Evolutionary conservation across 2,329 filamentous ascomycete species (phyloP).

Genomic region (Penicillium sp.): DNA sequence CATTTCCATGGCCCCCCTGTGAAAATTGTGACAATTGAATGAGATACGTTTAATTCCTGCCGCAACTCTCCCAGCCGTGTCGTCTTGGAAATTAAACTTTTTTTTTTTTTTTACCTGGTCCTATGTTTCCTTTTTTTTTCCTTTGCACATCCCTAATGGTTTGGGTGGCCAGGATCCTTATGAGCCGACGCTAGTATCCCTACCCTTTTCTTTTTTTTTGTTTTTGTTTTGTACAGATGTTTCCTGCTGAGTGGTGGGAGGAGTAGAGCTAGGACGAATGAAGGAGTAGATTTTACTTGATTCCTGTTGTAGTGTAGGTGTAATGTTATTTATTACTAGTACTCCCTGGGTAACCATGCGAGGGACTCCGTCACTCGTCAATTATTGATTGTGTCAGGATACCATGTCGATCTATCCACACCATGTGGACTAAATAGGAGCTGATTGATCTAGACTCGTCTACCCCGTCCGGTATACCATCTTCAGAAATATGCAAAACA

Average conservation of each 20-base stretch:
- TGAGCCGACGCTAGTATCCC: slow-evolving; percentile 20
- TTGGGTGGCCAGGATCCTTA: slow-evolving; percentile 23
- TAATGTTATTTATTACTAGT: neutral
- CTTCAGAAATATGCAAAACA: too few relatives aligned
- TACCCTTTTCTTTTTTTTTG: slow-evolving; percentile 12
- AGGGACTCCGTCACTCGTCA: neutral
- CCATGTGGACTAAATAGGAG: neutral
- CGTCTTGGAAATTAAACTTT: slow-evolving; percentile 2
- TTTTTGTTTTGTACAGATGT: slow-evolving; percentile 25
- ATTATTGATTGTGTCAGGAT: neutral
- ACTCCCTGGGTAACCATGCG: neutral
- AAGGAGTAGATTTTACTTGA: slow-evolving; percentile 24
- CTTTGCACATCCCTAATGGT: slow-evolving; percentile 26
- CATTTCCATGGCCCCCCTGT: slow-evolving; percentile 20
- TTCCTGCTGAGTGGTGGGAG: slow-evolving; percentile 6
- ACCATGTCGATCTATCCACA: too few relatives aligned
- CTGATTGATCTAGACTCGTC: neutral
- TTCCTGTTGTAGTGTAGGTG: too few relatives aligned
- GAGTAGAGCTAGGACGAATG: slow-evolving; percentile 21
- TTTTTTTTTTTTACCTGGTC: neutral
- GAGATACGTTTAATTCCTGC: slow-evolving; percentile 21
- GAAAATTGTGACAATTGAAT: slow-evolving; percentile 27
- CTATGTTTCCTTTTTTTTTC: slow-evolving; percentile 11
- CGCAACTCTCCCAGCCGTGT: slow-evolving; percentile 7
- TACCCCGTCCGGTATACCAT: too few relatives aligned